Evolutionary conservation across 2,329 filamentous ascomycete species (phyloP).

Genomic region (Aspergillus awamori): DNA sequence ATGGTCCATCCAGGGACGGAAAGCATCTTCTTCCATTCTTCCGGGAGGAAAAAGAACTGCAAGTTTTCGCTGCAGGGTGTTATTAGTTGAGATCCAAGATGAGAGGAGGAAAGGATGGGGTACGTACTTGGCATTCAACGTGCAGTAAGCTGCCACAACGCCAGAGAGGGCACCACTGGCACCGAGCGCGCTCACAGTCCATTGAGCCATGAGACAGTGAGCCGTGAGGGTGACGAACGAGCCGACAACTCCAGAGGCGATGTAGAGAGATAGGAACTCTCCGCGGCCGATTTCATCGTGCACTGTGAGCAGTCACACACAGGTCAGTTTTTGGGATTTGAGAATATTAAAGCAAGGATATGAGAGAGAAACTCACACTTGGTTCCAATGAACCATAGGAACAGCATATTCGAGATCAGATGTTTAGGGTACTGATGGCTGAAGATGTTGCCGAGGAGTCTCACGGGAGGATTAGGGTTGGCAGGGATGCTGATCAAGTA

Average conservation of each 20-base stretch:
- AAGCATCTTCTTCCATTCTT: slow-evolving; percentile 43
- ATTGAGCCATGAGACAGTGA: slow-evolving; percentile 47
- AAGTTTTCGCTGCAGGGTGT: slow-evolving; percentile 40
- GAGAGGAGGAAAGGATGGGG: not conserved
- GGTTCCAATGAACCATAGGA: slow-evolving; percentile 58
- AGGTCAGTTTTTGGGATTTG: too few species aligned
- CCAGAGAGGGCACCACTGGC: slow-evolving; percentile 56
- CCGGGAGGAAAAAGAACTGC: slow-evolving; percentile 46
- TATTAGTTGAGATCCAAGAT: not conserved
- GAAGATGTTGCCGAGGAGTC: slow-evolving; percentile 59
- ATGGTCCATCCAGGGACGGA: slow-evolving; percentile 46
- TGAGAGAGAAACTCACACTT: slow-evolving; percentile 38
- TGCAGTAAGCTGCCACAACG: slow-evolving; percentile 54
- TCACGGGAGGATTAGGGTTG: slow-evolving; percentile 56
- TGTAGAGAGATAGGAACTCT: slow-evolving; percentile 57
- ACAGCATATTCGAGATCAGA: slow-evolving; percentile 56
- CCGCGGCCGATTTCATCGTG: slow-evolving; percentile 61
- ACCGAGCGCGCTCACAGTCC: slow-evolving; percentile 53
- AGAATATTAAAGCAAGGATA: not conserved
- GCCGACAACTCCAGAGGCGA: slow-evolving; percentile 52
- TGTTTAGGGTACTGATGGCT: slow-evolving; percentile 60
- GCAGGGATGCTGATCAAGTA: slow-evolving; percentile 58
- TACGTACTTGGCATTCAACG: slow-evolving; percentile 49
- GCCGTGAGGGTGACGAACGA: slow-evolving; percentile 50
- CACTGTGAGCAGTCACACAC: slow-evolving; percentile 32